Evolutionary conservation across 2,329 filamentous ascomycete genomes (phyloP).

Genomic region (Hymenoscyphus repandus): DNA sequence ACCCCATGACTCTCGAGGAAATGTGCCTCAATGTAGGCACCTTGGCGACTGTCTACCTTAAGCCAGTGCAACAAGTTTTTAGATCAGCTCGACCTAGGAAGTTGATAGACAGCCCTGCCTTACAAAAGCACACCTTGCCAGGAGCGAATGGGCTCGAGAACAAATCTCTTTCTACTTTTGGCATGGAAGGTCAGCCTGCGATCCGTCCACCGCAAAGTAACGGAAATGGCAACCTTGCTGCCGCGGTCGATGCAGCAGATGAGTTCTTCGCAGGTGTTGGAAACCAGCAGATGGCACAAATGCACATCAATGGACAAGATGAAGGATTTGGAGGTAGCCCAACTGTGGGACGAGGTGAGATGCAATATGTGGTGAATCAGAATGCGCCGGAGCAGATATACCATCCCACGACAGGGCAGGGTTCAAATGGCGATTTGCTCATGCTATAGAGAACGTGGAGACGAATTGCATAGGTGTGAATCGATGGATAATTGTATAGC

Average conservation of each 20-base stretch:
- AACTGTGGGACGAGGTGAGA: constrained; percentile 42
- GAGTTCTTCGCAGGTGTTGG: constrained; percentile 82
- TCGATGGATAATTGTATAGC: constrained; percentile 1
- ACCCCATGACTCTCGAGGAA: constrained; percentile 86
- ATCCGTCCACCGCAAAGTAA: constrained; percentile 20
- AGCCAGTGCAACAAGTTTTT: constrained; percentile 96
- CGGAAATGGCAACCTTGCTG: constrained; percentile 49
- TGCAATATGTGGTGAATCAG: constrained; percentile 72
- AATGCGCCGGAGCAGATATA: constrained; percentile 73
- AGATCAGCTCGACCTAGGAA: constrained; percentile 76
- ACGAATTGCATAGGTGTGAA: background rate
- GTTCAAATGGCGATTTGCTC: constrained; percentile 67
- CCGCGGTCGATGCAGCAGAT: constrained; percentile 79
- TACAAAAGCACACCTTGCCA: constrained; percentile 68
- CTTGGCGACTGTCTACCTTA: constrained; percentile 93
- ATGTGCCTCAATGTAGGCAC: constrained; percentile 97
- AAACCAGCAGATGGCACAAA: constrained; percentile 65
- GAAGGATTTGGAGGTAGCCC: constrained; percentile 57
- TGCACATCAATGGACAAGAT: constrained; percentile 57
- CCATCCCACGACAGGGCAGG: constrained; percentile 59
- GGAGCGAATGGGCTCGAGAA: constrained; percentile 47
- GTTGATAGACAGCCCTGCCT: constrained; percentile 75
- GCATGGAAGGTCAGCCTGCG: constrained; percentile 37
- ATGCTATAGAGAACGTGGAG: constrained; percentile 44
- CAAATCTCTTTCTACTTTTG: constrained; percentile 56